Conservation (phyloP, 1,284 basidiomycete genomes). For the Quambalaria eucalypti region DNA sequence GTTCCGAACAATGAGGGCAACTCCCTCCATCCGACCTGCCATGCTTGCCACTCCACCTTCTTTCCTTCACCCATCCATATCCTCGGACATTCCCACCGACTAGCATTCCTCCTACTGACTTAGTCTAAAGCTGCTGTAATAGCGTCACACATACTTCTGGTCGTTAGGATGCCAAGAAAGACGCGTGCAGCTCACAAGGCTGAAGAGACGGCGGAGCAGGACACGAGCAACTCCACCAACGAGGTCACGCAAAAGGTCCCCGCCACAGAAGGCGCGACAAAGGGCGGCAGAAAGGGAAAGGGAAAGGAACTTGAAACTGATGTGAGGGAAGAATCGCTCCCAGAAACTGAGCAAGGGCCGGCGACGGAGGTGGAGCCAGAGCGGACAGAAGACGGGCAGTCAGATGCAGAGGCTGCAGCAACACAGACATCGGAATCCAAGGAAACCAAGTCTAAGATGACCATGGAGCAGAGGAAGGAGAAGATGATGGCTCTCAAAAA, state of each 20-base stretch:
- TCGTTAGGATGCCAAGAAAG: background rate
- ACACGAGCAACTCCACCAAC: background rate
- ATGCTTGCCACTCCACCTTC: no score
- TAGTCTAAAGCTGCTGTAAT: background rate
- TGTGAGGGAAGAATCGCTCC: background rate
- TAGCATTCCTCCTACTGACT: no score
- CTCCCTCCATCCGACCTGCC: no score
- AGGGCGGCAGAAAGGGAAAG: background rate
- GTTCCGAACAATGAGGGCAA: no score
- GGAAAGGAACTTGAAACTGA: background rate
- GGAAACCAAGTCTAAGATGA: conserved; percentile 33
- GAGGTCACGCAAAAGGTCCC: background rate
- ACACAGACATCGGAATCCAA: background rate
- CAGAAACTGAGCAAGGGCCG: background rate
- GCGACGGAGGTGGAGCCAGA: background rate
- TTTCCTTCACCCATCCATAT: no score
- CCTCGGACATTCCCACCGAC: no score
- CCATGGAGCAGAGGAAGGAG: conserved; percentile 64
- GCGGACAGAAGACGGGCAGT: background rate
- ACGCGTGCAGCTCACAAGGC: background rate
- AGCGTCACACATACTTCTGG: background rate
- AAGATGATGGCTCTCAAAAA: conserved; percentile 67
- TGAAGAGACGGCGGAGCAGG: background rate
- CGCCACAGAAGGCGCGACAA: background rate
- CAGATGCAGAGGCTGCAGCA: background rate